These are phyloP conservation scores for Cyathus striatus DNA, from an alignment of 768 basidiomycete genomes.

Conservation along the genomic window DNA sequence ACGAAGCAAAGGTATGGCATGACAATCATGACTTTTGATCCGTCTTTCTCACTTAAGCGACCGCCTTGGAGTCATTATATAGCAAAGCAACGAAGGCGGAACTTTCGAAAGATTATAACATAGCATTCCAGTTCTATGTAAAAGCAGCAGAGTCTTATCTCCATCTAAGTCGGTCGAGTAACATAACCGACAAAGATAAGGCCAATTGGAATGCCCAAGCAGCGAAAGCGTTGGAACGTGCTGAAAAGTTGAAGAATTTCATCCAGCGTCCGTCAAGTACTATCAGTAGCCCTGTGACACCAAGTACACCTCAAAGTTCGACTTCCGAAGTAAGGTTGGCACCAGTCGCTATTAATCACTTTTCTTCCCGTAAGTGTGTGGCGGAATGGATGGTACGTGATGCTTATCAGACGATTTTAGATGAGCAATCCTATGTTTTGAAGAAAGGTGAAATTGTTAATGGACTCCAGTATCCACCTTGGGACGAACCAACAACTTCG, in stretches of 20 bases:
- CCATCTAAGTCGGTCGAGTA: constrained; percentile 47
- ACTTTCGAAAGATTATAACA: constrained; percentile 55
- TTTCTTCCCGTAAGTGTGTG: constrained; percentile 40
- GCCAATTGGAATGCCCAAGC: constrained; percentile 52
- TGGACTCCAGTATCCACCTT: constrained; percentile 33
- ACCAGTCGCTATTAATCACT: constrained; percentile 42
- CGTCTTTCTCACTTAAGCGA: too few relatives aligned
- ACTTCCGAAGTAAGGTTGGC: constrained; percentile 22
- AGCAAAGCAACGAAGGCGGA: constrained; percentile 69
- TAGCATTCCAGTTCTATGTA: constrained; percentile 71
- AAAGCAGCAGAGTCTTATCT: constrained; percentile 66
- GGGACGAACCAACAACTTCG: constrained; percentile 38
- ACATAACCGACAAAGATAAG: constrained; percentile 31
- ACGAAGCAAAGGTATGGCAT: too few relatives aligned
- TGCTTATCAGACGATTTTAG: constrained; percentile 15
- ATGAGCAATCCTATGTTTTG: constrained; percentile 46
- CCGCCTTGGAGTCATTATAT: too few relatives aligned
- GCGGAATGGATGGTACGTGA: not conserved
- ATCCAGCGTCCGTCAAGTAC: constrained; percentile 27
- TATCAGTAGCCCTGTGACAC: too few relatives aligned
- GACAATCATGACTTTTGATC: too few relatives aligned
- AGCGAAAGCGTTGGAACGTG: constrained; percentile 67
- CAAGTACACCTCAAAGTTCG: constrained; percentile 3
- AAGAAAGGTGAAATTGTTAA: constrained; percentile 41
- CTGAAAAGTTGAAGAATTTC: constrained; percentile 72